These are phyloP conservation scores for Fusarium longipes DNA, from an alignment of 2,329 filamentous ascomycete genomes.

Conservation along the genomic window DNA sequence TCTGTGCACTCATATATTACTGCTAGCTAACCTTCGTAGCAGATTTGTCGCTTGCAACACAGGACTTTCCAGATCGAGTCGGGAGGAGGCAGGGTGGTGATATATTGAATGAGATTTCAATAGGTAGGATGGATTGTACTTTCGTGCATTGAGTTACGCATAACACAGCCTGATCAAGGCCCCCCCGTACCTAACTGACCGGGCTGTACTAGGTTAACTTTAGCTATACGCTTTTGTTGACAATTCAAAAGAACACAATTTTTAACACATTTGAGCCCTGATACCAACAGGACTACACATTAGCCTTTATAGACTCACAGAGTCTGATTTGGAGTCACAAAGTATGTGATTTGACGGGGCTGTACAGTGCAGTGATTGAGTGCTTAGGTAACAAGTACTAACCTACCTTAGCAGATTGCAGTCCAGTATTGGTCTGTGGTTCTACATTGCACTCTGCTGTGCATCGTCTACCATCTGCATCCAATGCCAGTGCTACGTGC, in stretches of 20 bases:
- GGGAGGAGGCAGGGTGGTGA: constrained; percentile 11
- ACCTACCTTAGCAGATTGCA: not conserved
- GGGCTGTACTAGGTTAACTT: too few species aligned
- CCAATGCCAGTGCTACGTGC: not conserved
- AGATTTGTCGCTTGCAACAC: not conserved
- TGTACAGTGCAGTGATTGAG: not conserved
- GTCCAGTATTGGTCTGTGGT: not conserved
- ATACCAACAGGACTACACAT: too few species aligned
- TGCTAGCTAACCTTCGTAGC: not conserved
- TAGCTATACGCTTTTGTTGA: too few species aligned
- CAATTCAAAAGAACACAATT: too few species aligned
- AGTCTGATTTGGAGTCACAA: too few species aligned
- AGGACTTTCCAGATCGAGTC: constrained; percentile 14
- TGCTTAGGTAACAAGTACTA: too few species aligned
- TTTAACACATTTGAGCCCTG: too few species aligned
- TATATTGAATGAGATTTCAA: not conserved
- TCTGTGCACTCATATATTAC: not conserved
- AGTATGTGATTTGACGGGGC: too few species aligned
- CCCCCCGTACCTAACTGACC: not conserved
- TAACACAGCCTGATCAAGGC: too few species aligned
- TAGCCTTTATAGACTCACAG: too few species aligned
- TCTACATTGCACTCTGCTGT: constrained; percentile 2
- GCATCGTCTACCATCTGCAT: not conserved
- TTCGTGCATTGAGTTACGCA: too few species aligned
- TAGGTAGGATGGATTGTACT: not conserved